phyloP scores from a whole-genome alignment of 306 rosid genomes.

The Cucurbita maxima region DNA sequence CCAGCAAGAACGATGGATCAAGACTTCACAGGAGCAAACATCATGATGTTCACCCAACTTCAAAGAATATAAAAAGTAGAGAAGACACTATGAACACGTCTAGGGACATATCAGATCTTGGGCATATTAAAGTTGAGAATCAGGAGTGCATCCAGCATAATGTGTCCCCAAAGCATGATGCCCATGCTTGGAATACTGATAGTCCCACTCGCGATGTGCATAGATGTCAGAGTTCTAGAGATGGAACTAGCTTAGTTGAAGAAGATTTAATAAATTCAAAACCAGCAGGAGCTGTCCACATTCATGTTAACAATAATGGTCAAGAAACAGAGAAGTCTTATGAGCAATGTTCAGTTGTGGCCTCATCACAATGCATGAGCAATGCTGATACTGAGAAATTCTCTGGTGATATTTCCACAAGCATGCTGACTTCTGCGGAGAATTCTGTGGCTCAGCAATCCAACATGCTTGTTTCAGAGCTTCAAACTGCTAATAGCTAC shows the following conservation, averaged over 20 bases:
- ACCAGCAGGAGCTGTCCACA: constrained; percentile 13
- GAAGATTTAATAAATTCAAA: constrained; percentile 14
- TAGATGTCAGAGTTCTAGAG: constrained; percentile 25
- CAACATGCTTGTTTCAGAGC: constrained; percentile 21
- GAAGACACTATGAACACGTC: constrained; percentile 20
- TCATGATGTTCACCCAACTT: constrained; percentile 19
- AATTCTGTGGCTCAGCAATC: constrained; percentile 21
- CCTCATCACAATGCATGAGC: constrained; percentile 14
- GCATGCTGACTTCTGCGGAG: constrained; percentile 12
- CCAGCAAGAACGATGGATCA: constrained; percentile 42
- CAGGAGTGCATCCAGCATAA: constrained; percentile 25
- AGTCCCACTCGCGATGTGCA: neutral
- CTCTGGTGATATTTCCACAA: constrained; percentile 21
- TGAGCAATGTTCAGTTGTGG: constrained; percentile 15
- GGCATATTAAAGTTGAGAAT: constrained; percentile 25
- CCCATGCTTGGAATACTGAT: constrained; percentile 22
- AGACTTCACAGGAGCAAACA: constrained; percentile 38
- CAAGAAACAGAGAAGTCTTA: constrained; percentile 16
- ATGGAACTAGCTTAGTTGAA: constrained; percentile 16
- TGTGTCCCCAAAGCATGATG: constrained; percentile 17
- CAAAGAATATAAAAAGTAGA: constrained; percentile 22
- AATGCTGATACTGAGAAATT: constrained; percentile 19
- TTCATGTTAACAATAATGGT: constrained; percentile 16
- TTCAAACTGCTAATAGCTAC: constrained; percentile 17
- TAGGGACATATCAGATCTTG: constrained; percentile 19